Percentiles rank a stretch among this genome's conserved stretches.
Conservation (phyloP, 352 stramenopile species). For the Aphanomyces astaci region DNA sequence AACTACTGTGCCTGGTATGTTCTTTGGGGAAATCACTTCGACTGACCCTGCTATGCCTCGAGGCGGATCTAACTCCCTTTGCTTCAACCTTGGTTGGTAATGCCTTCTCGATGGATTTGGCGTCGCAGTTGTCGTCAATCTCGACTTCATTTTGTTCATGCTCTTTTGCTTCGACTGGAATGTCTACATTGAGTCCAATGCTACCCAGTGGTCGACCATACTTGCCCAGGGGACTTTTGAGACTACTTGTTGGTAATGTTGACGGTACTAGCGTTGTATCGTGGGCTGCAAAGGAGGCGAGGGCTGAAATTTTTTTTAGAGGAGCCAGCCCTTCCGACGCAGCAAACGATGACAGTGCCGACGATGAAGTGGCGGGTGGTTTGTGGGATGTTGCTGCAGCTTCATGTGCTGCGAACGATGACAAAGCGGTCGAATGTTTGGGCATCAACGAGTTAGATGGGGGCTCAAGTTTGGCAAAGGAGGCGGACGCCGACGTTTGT, state of each 20-base stretch:
- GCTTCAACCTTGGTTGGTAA: too few species aligned
- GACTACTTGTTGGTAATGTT: not conserved
- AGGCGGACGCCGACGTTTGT: not conserved
- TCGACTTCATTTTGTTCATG: too few species aligned
- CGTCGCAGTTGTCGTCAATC: too few species aligned
- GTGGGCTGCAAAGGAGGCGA: not conserved
- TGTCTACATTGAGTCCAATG: too few species aligned
- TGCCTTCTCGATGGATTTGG: too few species aligned
- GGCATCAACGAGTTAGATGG: too few species aligned
- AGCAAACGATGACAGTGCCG: not conserved
- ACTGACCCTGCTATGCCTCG: too few species aligned
- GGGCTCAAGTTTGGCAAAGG: too few species aligned
- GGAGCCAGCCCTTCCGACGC: not conserved
- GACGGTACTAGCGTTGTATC: not conserved
- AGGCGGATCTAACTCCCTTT: too few species aligned
- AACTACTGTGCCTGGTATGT: too few species aligned
- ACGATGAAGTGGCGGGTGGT: not conserved
- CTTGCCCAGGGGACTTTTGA: not conserved
- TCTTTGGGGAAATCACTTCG: too few species aligned
- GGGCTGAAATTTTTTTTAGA: not conserved
- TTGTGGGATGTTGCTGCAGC: not conserved
- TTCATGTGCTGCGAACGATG: not conserved
- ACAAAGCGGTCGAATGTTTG: not conserved
- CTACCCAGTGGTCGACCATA: not conserved
- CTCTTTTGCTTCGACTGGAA: too few species aligned